Base-by-base conservation (phyloP, 306 rosid genomes). In the Begonia fuchsioides region DNA sequence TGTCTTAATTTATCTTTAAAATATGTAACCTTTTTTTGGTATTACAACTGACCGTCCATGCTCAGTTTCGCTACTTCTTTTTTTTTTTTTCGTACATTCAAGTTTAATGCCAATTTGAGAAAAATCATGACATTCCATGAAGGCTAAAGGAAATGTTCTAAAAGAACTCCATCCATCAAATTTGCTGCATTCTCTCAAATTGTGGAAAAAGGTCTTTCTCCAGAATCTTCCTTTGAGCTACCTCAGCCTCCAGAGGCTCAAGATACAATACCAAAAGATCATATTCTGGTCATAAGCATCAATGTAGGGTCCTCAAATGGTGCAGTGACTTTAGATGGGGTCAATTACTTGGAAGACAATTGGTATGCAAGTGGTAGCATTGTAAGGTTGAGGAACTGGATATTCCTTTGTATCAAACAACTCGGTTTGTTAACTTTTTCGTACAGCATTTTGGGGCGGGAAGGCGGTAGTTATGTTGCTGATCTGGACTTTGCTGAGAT, bases 131-230 rank as follows among this genome's bases (percentile, higher is more conserved):
- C n/a, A n/a, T 69, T 88, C 48, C 41, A 69, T 44, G 85, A 64
- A 16, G 18, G 80, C 68, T 59, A 73, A 58, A 59, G 54, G 55
- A 67, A 45, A 11, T 60, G 68, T 47, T 43, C 51, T 6, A 70
- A 12, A 11, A 88, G 58, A 55, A 66, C 66, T 10, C 79, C 83
- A 52, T 72, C 83, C 44, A 94, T 88, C 15, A 76, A 61, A 63
- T 88, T 83, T 70, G 78, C 96, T 11, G 17, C 69, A 35, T 59
- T 76, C 38, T 77, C 72, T 52, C 73, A 83, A 51, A 68, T 79
- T 26, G 68, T 58, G 59, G 63, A 53, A 17, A 65, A 57, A 39
- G 81, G 71, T 39, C 49, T 77, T 83, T n/a, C n/a, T n/a, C n/a
- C n/a, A n/a, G n/a, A n/a, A n/a, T n/a, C n/a, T n/a, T n/a, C n/a